phyloP scores from a whole-genome alignment of 768 basidiomycete species.

The Zangia roseola region DNA sequence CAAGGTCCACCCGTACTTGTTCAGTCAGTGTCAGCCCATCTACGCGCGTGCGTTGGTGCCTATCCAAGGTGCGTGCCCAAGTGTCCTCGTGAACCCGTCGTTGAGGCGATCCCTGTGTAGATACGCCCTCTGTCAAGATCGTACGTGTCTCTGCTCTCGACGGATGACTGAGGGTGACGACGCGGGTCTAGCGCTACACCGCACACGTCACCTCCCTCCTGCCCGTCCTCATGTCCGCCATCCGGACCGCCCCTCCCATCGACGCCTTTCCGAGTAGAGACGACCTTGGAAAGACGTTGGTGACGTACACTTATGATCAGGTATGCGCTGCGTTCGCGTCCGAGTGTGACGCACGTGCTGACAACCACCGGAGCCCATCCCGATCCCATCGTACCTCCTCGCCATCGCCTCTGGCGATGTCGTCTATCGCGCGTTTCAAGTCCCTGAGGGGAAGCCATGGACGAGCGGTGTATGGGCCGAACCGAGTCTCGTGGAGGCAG shows the following conservation, averaged over 20 bases:
- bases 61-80: constrained; percentile 59
- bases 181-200: constrained; percentile 62
- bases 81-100: no score
- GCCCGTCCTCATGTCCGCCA: constrained; percentile 85
- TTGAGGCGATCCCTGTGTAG: constrained; percentile 32
- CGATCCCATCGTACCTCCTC: constrained; percentile 86
- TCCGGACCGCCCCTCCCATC: constrained; percentile 69
- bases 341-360: no score
- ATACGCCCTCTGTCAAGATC: constrained; percentile 84
- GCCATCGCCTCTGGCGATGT: constrained; percentile 88
- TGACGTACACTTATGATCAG: constrained; percentile 76
- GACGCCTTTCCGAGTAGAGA: constrained; percentile 70
- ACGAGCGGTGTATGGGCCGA: constrained; percentile 89
- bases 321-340: constrained; percentile 37
- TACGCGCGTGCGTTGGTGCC: constrained; percentile 80
- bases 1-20: constrained; percentile 84
- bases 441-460: constrained; percentile 65
- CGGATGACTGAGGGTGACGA: no score
- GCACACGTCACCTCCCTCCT: constrained; percentile 72
- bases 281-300: constrained; percentile 63
- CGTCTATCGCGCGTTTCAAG: constrained; percentile 63
- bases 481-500: constrained; percentile 73
- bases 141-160: constrained; percentile 42
- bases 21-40: constrained; percentile 92
- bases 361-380: constrained; percentile 77